These are phyloP conservation scores for Triticum turgidum DNA, from an alignment of 176 grass and related monocot genomes.

Conservation along the genomic window DNA sequence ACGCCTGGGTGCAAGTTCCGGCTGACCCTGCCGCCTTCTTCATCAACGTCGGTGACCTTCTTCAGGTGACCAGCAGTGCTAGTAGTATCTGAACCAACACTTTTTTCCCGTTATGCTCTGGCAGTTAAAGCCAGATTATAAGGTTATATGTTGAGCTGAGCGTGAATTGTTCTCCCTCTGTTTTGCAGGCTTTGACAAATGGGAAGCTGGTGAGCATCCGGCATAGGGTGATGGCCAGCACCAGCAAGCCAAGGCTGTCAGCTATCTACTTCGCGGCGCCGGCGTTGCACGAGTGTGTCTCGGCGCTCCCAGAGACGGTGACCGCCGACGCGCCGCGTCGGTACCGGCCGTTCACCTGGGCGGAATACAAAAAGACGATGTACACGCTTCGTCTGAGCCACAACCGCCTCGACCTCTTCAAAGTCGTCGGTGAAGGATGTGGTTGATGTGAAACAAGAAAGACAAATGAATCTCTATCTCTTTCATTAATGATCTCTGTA, in stretches of 20 bases:
- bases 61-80: constrained; percentile 53
- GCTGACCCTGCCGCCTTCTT: constrained; percentile 71
- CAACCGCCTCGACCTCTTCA: constrained; percentile 76
- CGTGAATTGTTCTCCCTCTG: background rate
- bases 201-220: constrained; percentile 73
- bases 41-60: constrained; percentile 75
- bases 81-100: background rate
- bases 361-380: constrained; percentile 94
- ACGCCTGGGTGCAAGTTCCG: constrained; percentile 57
- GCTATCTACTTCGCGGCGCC: constrained; percentile 80
- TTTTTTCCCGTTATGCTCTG: background rate
- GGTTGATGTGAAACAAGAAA: no score
- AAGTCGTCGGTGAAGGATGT: background rate
- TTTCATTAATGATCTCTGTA: no score
- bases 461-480: no score
- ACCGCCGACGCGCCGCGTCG: constrained; percentile 11
- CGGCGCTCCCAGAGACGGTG: constrained; percentile 49
- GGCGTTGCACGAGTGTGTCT: constrained; percentile 45
- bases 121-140: background rate
- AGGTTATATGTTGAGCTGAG: background rate
- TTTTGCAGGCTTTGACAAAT: constrained; percentile 76
- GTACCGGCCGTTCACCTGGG: constrained; percentile 80
- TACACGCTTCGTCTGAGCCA: constrained; percentile 72
- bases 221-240: constrained; percentile 82
- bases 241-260: constrained; percentile 51